These are phyloP conservation scores for Boletellus emodensis DNA, from an alignment of 768 basidiomycete genomes.

Conservation along the genomic window DNA sequence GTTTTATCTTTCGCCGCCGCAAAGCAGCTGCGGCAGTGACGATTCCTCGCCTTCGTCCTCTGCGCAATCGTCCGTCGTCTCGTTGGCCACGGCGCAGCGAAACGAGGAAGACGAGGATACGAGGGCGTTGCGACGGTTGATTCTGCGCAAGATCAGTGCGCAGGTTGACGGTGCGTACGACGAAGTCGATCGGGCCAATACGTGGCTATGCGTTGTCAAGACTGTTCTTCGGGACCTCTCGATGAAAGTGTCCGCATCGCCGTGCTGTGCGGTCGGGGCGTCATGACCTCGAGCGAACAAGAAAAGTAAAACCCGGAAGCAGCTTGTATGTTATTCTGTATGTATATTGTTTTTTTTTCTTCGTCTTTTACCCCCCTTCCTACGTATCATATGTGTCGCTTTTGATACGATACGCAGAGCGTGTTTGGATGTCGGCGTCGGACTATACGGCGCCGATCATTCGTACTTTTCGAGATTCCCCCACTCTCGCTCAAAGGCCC, in stretches of 20 bases:
- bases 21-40: constrained; percentile 7
- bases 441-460: no score
- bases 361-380: not conserved
- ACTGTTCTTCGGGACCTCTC: constrained; percentile 59
- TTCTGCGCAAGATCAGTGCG: constrained; percentile 63
- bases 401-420: not conserved
- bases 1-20: constrained; percentile 23
- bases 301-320: constrained; percentile 1
- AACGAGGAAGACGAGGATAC: constrained; percentile 64
- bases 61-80: constrained; percentile 37
- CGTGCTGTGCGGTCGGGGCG: not conserved
- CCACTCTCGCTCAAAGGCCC: not conserved
- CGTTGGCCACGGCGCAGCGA: constrained; percentile 46
- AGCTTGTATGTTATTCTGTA: constrained; percentile 32
- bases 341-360: constrained; percentile 24
- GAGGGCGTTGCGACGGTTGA: constrained; percentile 55
- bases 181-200: constrained; percentile 55
- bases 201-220: constrained; percentile 63
- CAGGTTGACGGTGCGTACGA: constrained; percentile 53
- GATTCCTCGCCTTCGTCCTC: constrained; percentile 23
- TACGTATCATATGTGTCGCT: constrained; percentile 9
- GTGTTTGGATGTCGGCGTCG: not conserved
- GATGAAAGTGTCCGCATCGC: constrained; percentile 4
- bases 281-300: constrained; percentile 10
- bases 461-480: not conserved